These are phyloP conservation scores for Penicillium sclerotigenum DNA, from an alignment of 2,329 filamentous ascomycete species.

Conservation along the genomic window DNA sequence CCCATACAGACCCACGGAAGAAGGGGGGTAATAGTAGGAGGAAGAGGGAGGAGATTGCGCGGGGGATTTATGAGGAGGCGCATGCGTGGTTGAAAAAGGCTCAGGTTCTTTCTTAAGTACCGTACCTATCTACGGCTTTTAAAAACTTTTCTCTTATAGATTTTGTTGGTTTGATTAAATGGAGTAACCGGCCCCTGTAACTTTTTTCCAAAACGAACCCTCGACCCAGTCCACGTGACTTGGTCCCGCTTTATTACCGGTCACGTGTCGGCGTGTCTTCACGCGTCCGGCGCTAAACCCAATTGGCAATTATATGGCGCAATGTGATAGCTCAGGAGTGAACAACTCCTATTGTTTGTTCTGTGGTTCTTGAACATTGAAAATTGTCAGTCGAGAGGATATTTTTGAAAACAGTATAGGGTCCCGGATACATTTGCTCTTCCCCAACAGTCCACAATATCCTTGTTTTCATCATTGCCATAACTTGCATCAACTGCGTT, in stretches of 20 bases:
- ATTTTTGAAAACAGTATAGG: no score
- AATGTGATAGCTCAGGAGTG: background rate
- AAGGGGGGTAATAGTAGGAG: background rate
- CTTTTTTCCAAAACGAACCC: no score
- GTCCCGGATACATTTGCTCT: background rate
- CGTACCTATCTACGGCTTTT: no score
- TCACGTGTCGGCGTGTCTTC: background rate
- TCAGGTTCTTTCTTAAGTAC: background rate
- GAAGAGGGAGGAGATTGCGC: background rate
- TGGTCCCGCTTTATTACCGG: no score
- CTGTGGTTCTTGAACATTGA: background rate
- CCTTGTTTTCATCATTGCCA: background rate
- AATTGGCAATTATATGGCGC: background rate
- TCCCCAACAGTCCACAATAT: background rate
- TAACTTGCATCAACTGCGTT: background rate
- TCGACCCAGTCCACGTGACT: no score
- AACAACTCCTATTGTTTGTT: background rate
- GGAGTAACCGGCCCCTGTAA: no score
- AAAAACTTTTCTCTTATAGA: no score
- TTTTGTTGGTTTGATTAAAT: no score
- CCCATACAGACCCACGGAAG: background rate
- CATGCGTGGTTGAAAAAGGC: constrained; percentile 49
- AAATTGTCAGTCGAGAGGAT: background rate
- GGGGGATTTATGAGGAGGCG: constrained; percentile 26
- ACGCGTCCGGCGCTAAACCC: background rate